Base-by-base conservation (phyloP, 2,329 filamentous ascomycete species). In the Sarocladiaceae sp. region DNA sequence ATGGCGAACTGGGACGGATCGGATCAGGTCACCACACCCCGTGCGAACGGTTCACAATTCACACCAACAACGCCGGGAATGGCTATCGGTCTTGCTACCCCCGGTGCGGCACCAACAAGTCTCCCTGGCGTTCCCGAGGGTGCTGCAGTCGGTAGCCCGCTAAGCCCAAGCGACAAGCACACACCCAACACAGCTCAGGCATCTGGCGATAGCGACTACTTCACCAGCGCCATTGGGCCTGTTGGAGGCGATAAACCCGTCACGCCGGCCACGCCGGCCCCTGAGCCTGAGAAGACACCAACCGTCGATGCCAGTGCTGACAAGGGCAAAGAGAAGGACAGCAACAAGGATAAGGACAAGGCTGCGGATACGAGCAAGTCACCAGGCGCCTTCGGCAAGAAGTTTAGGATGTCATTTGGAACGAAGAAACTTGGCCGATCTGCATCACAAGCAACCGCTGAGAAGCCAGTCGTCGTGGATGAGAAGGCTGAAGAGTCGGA, bases 371-470 rank as follows among this genome's bases (percentile, higher is more conserved):
- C 72, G 45, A 66, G 70, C 11, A 85, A 86, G 53, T 67, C 71
- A 2, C 68, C 69, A 4, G 68, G 72, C 45, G 69, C 88, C 5
- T 94, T 95, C 59, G 81, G 85, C 33, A 93, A 90, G 67, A 93
- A 91, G 66, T 90, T 95, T 62, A 81, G 85, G 39, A 84, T 87
- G 78, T 81, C 83, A 1, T 89, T 91, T 56, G 82, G 83, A 53
- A 84, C 83, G 56, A 96, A 94, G 70, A 95, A 95, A 64, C 72
- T 91, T 12, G 81, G 81, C 11, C 78, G 88, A 13, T 83, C 82
- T 2, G 70, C 75, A 3, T 82, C 82, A 3, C 61, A 64, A 34
- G 57, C 61, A 4, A 77, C 78, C 0, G 78, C 76, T 20, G 80
- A 85, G 48, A 94, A 93, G 60, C 82, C 87, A 0, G 77, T 78